Base-by-base conservation (phyloP, 1,284 basidiomycete genomes). In the Pseudozyma sp. region DNA sequence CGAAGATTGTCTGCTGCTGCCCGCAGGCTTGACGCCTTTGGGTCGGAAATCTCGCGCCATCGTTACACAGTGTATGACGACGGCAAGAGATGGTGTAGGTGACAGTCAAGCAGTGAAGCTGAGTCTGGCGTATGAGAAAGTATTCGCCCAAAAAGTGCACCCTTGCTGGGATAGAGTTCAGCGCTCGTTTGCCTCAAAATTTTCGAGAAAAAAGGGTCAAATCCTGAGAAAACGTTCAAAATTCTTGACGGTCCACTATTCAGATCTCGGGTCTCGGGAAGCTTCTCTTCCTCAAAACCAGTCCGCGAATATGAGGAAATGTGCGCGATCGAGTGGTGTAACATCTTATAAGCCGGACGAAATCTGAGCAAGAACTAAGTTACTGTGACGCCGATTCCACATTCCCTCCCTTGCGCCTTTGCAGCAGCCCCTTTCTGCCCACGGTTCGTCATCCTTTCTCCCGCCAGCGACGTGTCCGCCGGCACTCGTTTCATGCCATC, bases 31-130 rank as follows among this genome's bases (percentile, higher is more conserved):
- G 25, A 68, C 62, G 42, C 65, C 69, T 56, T 79, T 79, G 21
- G 77, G 74, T 47, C 79, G 59, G 57, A 79, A 78, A 50, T 80
- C 77, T 59, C 77, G 66, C 40, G 70, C 61, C 79, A 80, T 80
- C 34, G 38, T 63, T n/a, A 25, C 38, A 10, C 54, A 69, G 45
- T 47, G 45, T n/a, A 10, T 57, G 51, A 31, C 40, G 38, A 61
- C 36, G 38, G 25, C 21, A 40, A 36, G 53, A 38, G 36, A 25
- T 40, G 34, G 14, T 31, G 16, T 2, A 35, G 45, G 31, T 53
- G 54, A 58, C 21, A 19, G 48, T 47, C 7, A n/a, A 34, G 49
- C 14, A 18, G 51, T 31, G 19, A 38, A 14, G 38, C 50, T 49
- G 21, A 43, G 39, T 42, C 25, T 6, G n/a, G 14, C 36, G 4